Conservation (phyloP, 768 basidiomycete species). For the Lepiota subincarnata region DNA sequence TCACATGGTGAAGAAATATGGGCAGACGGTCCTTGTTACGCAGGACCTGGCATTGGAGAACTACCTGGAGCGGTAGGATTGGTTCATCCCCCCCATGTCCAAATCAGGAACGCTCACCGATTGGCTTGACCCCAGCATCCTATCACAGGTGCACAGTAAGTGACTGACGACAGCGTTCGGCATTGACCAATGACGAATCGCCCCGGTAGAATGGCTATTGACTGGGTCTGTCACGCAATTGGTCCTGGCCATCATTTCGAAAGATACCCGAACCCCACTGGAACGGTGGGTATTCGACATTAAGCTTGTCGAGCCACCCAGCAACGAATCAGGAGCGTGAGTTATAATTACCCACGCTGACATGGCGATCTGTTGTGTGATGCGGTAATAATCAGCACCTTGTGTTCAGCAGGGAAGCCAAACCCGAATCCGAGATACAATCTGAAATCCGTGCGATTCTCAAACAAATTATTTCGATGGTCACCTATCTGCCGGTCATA, state of each 20-base stretch:
- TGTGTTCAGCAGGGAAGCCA: slow-evolving; percentile 48
- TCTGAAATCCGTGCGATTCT: slow-evolving; percentile 97
- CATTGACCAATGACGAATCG: background rate
- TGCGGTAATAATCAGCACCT: background rate
- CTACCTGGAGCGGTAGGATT: slow-evolving; percentile 74
- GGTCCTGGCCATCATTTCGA: slow-evolving; percentile 93
- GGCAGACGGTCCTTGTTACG: slow-evolving; percentile 91
- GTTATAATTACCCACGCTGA: slow-evolving; percentile 18
- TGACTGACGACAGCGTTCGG: slow-evolving; percentile 13
- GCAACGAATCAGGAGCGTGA: slow-evolving; percentile 48
- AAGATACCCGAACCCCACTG: slow-evolving; percentile 85
- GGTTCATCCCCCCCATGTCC: slow-evolving; percentile 4
- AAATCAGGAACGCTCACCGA: background rate
- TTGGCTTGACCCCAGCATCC: slow-evolving; percentile 52
- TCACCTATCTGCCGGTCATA: slow-evolving; percentile 94
- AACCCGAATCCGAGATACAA: slow-evolving; percentile 87
- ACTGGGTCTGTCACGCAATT: slow-evolving; percentile 90
- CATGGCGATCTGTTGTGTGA: background rate
- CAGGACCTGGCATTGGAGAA: slow-evolving; percentile 91
- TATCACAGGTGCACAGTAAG: slow-evolving; percentile 90
- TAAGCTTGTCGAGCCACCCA: slow-evolving; percentile 67
- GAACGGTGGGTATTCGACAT: slow-evolving; percentile 99
- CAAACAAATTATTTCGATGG: slow-evolving; percentile 96
- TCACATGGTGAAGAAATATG: slow-evolving; percentile 99
- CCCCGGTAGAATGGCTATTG: slow-evolving; percentile 80